A percentile compares a stretch with the other conserved stretches of the same genome.
Conservation (phyloP, 2,329 filamentous ascomycete genomes). For the Didymosphaeria variabile region DNA sequence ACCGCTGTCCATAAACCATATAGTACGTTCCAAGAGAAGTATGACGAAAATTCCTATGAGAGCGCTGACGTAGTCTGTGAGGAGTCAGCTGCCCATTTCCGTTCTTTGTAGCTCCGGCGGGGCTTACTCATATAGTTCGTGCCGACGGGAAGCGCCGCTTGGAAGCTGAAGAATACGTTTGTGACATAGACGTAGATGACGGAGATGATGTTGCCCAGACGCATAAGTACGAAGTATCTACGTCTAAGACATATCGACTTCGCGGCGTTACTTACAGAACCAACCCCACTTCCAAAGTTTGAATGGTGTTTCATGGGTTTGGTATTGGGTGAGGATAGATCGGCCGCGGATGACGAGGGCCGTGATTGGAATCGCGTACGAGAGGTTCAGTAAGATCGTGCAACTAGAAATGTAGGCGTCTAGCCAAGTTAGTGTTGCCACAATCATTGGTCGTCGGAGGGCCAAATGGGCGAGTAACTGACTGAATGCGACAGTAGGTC, state of each 20-base stretch:
- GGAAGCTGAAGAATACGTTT: constrained; percentile 24
- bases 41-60: constrained; percentile 19
- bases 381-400: constrained; percentile 59
- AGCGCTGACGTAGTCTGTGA: constrained; percentile 14
- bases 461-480: too few species aligned
- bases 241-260: too few species aligned
- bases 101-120: too few species aligned
- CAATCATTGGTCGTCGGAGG: too few species aligned
- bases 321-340: constrained; percentile 13
- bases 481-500: constrained; percentile 58
- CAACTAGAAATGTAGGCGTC: constrained; percentile 56
- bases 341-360: constrained; percentile 24
- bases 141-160: constrained; percentile 12
- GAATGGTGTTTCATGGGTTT: constrained; percentile 20
- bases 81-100: too few species aligned
- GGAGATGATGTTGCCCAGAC: constrained; percentile 16
- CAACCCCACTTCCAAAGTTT: constrained; percentile 20
- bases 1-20: constrained; percentile 16
- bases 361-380: constrained; percentile 55
- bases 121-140: constrained; percentile 19
- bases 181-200: constrained; percentile 20
- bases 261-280: too few species aligned
- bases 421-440: too few species aligned
- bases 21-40: constrained; percentile 7
- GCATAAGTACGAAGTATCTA: too few species aligned